Base-by-base conservation (phyloP, 768 basidiomycete genomes). In the Leccinum barrowsii region DNA sequence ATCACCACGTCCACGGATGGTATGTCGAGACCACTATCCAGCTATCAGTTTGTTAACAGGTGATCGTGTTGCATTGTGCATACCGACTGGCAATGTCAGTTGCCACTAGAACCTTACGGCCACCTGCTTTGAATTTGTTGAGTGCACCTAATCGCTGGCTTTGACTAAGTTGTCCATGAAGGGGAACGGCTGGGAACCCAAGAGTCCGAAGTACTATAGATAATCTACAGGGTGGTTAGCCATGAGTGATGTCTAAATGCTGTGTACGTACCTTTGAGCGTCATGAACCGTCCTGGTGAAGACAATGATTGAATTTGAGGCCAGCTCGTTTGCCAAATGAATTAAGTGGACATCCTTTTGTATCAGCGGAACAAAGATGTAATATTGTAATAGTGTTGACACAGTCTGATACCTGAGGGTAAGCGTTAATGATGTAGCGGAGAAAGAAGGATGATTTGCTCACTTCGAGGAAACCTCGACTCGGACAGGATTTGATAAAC, bases 201-300 rank as follows among this genome's bases (percentile, higher is more conserved):
- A 99, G 80, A 37, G 87, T 87, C 26, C 96, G 87, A 24, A 98
- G 78, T 44, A 98, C 85, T 57, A 98, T 91, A 0, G 94, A 86
- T 55, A 98, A 74, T 55, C 96, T 92, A 46, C 28, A 50, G 26
- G 11, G 48, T 30, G 35, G 34, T 30, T 17, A 22, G 21, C 32
- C 24, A 28, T 63, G 6, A 59, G 37, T 8, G 55, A 52, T 19
- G 42, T 13, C 11, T 24, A 13, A 13, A 24, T 10, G 42, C 3
- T 28, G 12, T 11, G 35, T 12, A 24, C 79, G 52, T 61, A 86
- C 89, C 87, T 80, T 68, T 93, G 87, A 0, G 96, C 89, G 74
- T 98, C 95, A 62, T 94, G 83, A 19, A 98, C 94, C 22, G 97
- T 99, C 59, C 95, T 80, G 11, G 94, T 97, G 74, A 99, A 99